Evolutionary conservation across 2,329 filamentous ascomycete species (phyloP).

Genomic region (Pleoardoris graminearum): DNA sequence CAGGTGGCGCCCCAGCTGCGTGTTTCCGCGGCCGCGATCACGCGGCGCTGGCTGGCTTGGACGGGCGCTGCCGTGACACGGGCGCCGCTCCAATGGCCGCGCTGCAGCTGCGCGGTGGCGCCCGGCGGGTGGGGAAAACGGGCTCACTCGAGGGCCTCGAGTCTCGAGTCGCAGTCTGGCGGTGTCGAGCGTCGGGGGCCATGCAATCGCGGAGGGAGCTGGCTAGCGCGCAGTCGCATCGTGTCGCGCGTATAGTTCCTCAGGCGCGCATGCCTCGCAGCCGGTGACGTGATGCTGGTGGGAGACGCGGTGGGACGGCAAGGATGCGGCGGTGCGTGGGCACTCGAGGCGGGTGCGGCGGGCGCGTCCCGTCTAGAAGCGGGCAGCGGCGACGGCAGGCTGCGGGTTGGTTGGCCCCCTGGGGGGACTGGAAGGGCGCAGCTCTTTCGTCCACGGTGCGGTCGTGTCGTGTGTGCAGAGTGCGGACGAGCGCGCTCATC

Average conservation of each 20-base stretch:
- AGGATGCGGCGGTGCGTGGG: slow-evolving; percentile 21
- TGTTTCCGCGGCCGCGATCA: slow-evolving; percentile 48
- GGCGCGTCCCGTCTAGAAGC: slow-evolving; percentile 15
- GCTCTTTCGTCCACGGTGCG: neutral
- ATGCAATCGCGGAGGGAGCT: slow-evolving; percentile 24
- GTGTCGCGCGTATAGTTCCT: slow-evolving; percentile 21
- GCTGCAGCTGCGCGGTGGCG: slow-evolving; percentile 8
- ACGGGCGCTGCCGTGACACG: slow-evolving; percentile 43
- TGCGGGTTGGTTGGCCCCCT: neutral
- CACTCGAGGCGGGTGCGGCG: slow-evolving; percentile 14
- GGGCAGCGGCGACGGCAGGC: slow-evolving; percentile 7
- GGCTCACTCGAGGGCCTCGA: slow-evolving; percentile 29
- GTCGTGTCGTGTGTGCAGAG: slow-evolving; percentile 9
- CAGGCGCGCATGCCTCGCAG: slow-evolving; percentile 31
- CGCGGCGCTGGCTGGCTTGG: slow-evolving; percentile 44
- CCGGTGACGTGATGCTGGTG: neutral
- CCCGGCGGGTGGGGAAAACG: slow-evolving; percentile 17
- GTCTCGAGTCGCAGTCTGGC: slow-evolving; percentile 21
- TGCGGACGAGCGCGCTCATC: slow-evolving; percentile 29
- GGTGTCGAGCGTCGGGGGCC: slow-evolving; percentile 42
- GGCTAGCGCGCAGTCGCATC: slow-evolving; percentile 37
- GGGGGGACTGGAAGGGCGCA: neutral
- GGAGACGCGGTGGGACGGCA: slow-evolving; percentile 27
- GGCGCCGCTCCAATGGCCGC: slow-evolving; percentile 30
- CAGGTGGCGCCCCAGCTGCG: slow-evolving; percentile 44